These are phyloP conservation scores for Colletotrichum zoysiae DNA, from an alignment of 2,329 filamentous ascomycete species.

Conservation along the genomic window DNA sequence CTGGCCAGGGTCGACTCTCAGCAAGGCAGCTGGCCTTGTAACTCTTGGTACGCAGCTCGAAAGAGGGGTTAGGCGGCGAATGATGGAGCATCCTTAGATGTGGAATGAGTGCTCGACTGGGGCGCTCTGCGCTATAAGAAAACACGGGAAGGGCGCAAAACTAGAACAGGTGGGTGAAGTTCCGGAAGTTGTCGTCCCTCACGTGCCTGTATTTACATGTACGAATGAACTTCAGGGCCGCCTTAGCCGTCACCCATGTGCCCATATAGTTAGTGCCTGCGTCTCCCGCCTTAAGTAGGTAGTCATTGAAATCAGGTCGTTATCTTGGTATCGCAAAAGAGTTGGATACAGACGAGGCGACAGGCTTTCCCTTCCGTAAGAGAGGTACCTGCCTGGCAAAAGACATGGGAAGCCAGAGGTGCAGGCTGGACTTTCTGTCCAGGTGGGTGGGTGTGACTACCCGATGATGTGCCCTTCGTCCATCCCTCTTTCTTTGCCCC, in stretches of 20 bases:
- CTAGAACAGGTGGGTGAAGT: background rate
- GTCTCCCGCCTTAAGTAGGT: background rate
- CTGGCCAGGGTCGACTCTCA: background rate
- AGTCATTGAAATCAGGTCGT: background rate
- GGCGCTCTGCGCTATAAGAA: background rate
- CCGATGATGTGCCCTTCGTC: background rate
- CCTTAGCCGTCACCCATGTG: background rate
- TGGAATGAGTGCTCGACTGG: background rate
- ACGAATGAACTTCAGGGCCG: background rate
- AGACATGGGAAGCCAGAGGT: background rate
- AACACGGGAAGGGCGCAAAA: background rate
- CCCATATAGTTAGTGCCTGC: no score
- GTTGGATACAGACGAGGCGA: background rate
- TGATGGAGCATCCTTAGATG: background rate
- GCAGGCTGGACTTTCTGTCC: background rate
- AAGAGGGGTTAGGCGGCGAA: background rate
- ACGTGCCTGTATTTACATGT: no score
- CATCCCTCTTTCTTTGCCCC: conserved; percentile 1
- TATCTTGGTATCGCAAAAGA: background rate
- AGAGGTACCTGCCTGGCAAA: background rate
- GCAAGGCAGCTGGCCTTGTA: conserved; percentile 1
- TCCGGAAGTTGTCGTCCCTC: background rate
- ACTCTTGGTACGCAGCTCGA: background rate
- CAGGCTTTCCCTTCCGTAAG: background rate
- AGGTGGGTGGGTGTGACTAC: background rate